Percentiles rank a stretch among this genome's conserved stretches.
These are phyloP conservation scores for Leishmania martiniquensis DNA, from an alignment of 208 protist genomes.

Conservation along the genomic window DNA sequence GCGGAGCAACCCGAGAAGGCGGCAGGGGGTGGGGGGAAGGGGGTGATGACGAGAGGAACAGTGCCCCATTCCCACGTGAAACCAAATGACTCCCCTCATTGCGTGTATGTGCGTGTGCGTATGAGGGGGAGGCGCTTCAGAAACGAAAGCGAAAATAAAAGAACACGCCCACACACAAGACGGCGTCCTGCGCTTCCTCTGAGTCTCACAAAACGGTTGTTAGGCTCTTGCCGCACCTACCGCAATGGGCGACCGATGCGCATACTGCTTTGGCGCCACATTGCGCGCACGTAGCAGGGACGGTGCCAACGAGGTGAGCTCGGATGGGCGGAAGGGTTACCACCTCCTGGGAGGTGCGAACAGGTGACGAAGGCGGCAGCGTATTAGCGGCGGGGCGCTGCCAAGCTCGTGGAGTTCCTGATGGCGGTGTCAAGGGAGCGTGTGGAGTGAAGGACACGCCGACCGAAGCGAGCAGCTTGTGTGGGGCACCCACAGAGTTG, in stretches of 20 bases:
- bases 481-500: not conserved
- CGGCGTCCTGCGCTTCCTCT: not conserved
- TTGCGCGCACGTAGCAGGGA: not conserved
- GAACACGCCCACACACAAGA: not conserved
- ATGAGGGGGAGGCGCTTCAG: not conserved
- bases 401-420: not conserved
- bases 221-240: slow-evolving; percentile 2
- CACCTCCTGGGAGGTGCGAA: not conserved
- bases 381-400: not conserved
- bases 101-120: not conserved
- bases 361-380: not conserved
- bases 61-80: not conserved
- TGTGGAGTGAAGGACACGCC: not conserved
- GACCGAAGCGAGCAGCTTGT: not conserved
- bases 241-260: not conserved
- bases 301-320: not conserved
- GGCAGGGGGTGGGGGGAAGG: not conserved
- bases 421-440: not conserved
- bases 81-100: not conserved
- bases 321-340: slow-evolving; percentile 2
- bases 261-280: not conserved
- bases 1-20: too few relatives aligned
- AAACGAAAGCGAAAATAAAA: not conserved
- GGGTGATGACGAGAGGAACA: not conserved
- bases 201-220: not conserved